Base-by-base conservation (phyloP, 768 basidiomycete genomes). In the Kwoniella sp. region DNA sequence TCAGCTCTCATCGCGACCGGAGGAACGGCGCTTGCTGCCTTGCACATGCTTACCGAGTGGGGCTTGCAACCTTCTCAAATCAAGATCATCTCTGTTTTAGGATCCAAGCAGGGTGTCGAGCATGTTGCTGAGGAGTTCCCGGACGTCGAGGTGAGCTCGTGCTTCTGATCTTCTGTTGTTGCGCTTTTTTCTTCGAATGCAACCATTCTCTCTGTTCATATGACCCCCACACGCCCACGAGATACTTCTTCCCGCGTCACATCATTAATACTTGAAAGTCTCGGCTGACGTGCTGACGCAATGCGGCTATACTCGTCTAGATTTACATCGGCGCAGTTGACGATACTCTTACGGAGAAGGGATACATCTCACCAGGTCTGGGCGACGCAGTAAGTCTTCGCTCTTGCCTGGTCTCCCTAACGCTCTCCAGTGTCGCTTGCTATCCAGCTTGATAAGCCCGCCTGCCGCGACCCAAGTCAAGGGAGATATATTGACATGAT, bases 241-340 rank as follows among this genome's bases (percentile, higher is more conserved):
- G n/a, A n/a, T n/a, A n/a, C n/a, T n/a, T n/a, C n/a, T n/a, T n/a
- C n/a, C n/a, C n/a, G n/a, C n/a, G n/a, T n/a, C n/a, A n/a, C n/a
- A 20, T 26, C 4, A 23, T 17, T 55, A 29, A 55, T 52, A 5
- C 59, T 41, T 30, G 47, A 23, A 5, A 29, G 28, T 47, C 26
- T 57, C 20, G 55, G 8, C n/a, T 31, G 51, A 12, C 9, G 13
- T 12, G 51, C 11, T 52, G 11, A 52, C 11, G 51, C 13, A 9
- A 25, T 28, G 54, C 13, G 13, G 50, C 50, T 51, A 9, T 9
- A 8, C 11, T 8, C 23, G 11, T 25, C 0, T 52, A 94, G 93
- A 88, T 95, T 47, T 95, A 90, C 89, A 88, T 87, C 45, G 91
- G 90, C 22, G 90, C 87, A 1, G 85, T 94, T 12, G 93, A 96